Percentiles rank a stretch among this genome's conserved stretches.
Conservation (phyloP, 179 eudicot species). For the Drosera spatulata region DNA sequence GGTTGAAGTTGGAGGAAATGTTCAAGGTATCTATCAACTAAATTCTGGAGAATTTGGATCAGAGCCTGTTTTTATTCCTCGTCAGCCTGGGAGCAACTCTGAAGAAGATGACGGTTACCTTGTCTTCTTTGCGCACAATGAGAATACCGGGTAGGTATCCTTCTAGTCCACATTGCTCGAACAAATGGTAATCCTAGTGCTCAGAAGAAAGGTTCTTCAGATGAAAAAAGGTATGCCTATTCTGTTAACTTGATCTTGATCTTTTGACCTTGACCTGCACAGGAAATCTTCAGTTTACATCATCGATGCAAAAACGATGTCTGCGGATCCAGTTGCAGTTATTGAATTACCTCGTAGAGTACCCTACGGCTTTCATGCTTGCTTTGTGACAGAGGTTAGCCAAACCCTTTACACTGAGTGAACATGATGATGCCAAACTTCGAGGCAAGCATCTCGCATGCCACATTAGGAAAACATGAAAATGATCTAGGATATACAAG, state of each 20-base stretch:
- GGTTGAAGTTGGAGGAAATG: slow-evolving; percentile 54
- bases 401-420: too few species aligned
- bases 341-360: slow-evolving; percentile 48
- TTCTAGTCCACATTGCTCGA: not conserved
- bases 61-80: slow-evolving; percentile 48
- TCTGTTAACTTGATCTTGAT: not conserved
- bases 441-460: not conserved
- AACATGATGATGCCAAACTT: too few species aligned
- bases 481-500: too few species aligned
- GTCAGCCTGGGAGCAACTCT: slow-evolving; percentile 25
- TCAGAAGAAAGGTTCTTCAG: not conserved
- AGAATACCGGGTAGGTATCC: slow-evolving; percentile 31
- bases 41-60: slow-evolving; percentile 49
- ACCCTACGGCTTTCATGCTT: slow-evolving; percentile 56
- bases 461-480: not conserved
- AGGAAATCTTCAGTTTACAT: slow-evolving; percentile 44
- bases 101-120: slow-evolving; percentile 61
- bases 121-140: slow-evolving; percentile 44
- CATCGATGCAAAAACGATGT: slow-evolving; percentile 51
- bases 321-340: slow-evolving; percentile 51
- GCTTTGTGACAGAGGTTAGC: slow-evolving; percentile 48
- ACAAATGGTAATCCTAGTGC: not conserved
- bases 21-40: slow-evolving; percentile 35
- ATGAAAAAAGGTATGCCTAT: not conserved
- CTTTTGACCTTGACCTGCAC: slow-evolving; percentile 5